These are phyloP conservation scores for Saturnispora besseyi DNA, from an alignment of 805 yeast genomes.

Conservation along the genomic window DNA sequence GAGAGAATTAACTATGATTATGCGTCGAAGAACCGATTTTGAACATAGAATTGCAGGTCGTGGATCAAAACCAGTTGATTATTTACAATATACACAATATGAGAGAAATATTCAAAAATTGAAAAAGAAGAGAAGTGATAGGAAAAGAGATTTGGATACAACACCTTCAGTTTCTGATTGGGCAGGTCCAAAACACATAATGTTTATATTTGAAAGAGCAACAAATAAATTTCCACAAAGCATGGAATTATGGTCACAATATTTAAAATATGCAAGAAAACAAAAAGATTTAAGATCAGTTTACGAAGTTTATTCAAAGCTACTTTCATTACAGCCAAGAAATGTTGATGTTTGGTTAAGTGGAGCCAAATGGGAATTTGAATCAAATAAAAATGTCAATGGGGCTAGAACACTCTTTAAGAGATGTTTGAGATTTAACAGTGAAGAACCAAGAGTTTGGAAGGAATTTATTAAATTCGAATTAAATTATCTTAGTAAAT, in stretches of 20 bases:
- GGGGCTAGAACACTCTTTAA: conserved; percentile 85
- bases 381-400: conserved; percentile 76
- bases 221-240: conserved; percentile 72
- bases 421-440: conserved; percentile 74
- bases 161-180: conserved; percentile 71
- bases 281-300: conserved; percentile 63
- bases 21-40: conserved; percentile 91
- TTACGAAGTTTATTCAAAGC: conserved; percentile 65
- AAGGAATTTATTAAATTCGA: conserved; percentile 81
- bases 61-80: conserved; percentile 73
- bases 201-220: conserved; percentile 78
- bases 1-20: conserved; percentile 71
- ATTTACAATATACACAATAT: conserved; percentile 65
- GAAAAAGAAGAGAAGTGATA: conserved; percentile 57
- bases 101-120: conserved; percentile 74
- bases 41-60: conserved; percentile 85
- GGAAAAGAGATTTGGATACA: conserved; percentile 53
- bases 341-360: conserved; percentile 87
- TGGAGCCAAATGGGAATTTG: conserved; percentile 92
- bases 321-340: conserved; percentile 84
- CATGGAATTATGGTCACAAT: conserved; percentile 67
- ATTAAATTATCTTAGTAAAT: conserved; percentile 72
- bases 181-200: conserved; percentile 75
- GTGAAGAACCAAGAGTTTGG: conserved; percentile 69
- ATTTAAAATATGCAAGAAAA: conserved; percentile 57